Evolutionary conservation across 345 rosid species (phyloP), one percentile per base, ranked within the genome.

Genomic region (Aquilaria yunnanensis): DNA sequence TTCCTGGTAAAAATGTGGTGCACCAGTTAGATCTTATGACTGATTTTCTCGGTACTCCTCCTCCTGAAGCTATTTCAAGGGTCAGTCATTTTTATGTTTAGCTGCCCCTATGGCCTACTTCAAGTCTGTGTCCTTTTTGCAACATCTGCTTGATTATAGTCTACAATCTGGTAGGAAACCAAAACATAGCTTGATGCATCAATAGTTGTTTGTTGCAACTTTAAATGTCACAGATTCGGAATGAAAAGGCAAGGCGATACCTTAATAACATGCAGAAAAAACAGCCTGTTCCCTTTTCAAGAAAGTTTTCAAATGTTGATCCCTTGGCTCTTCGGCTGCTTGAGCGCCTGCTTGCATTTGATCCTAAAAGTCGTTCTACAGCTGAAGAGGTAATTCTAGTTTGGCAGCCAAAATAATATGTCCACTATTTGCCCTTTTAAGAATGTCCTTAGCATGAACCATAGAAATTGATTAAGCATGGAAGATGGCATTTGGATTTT

Each of bases 211-310:
- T 68, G 16, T 54, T 52, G 45, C 73, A 62, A 58, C 47, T 51
- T 61, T 59, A 68, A 23, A 5, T 37, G 7, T 37, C 8, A 54
- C 81, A 88, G 97, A 90, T 90, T 71, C 81, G 96, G 23, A 88
- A 90, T 75, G 97, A 90, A 75, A 90, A 90, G 76, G 96, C 96
- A 29, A 84, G 96, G 73, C 85, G 97, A 75, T 90, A 90, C 60
- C 96, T 90, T 62, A 74, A 82, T 61, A 82, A 76, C 90, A 87
- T 90, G 97, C 80, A 95, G 72, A 90, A 79, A 54, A 90, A 90
- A 70, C 93, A 72, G 65, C 81, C 78, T 32, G 78, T 90, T 67
- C 92, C 90, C 2, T 85, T 79, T 81, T 50, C 84, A 32, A 81
- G 84, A 47, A 90, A 90, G 77, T 90, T 90, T 75, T 93, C 90